Percentiles rank a stretch among this genome's conserved stretches.
Evolutionary conservation across 257 asterid species (phyloP).

Genomic region (Lycium ferocissimum): DNA sequence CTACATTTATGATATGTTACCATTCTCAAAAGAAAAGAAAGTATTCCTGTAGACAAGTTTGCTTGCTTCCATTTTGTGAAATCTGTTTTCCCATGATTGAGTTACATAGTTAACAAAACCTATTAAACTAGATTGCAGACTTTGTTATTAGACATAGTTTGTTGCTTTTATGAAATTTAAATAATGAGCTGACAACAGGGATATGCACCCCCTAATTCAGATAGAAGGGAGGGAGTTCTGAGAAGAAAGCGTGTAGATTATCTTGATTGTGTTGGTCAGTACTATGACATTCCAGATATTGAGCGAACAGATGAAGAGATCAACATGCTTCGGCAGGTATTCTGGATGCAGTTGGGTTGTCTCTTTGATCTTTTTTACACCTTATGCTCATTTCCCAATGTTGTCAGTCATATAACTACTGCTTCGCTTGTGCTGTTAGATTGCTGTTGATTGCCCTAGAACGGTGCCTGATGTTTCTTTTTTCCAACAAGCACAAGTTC

Average conservation of each 20-base stretch:
- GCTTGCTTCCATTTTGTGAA: neutral
- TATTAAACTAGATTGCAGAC: neutral
- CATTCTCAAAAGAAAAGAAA: neutral
- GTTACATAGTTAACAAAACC: neutral
- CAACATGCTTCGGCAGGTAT: conserved; percentile 96
- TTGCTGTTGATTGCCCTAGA: conserved; percentile 97
- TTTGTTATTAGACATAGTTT: conserved; percentile 26
- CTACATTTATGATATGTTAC: neutral
- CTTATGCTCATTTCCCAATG: conserved; percentile 23
- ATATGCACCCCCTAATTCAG: conserved; percentile 99
- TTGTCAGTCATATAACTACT: conserved; percentile 28
- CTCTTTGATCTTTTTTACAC: conserved; percentile 26
- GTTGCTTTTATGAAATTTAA: conserved; percentile 52
- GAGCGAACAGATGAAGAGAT: conserved; percentile 97
- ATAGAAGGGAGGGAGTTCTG: conserved; percentile 98
- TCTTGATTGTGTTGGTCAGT: conserved; percentile 92
- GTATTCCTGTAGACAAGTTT: conserved; percentile 5
- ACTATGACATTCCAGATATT: conserved; percentile 81
- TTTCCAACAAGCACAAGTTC: conserved; percentile 89
- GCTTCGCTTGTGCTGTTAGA: conserved; percentile 52
- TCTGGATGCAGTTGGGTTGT: conserved; percentile 25
- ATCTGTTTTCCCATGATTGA: neutral
- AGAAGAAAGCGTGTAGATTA: conserved; percentile 91
- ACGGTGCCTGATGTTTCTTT: conserved; percentile 93
- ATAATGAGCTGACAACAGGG: conserved; percentile 92